Evolutionary conservation across 371 early-diverging fungal species (phyloP), one percentile per base, ranked within the genome.

Genomic region (Mortierella sp.): DNA sequence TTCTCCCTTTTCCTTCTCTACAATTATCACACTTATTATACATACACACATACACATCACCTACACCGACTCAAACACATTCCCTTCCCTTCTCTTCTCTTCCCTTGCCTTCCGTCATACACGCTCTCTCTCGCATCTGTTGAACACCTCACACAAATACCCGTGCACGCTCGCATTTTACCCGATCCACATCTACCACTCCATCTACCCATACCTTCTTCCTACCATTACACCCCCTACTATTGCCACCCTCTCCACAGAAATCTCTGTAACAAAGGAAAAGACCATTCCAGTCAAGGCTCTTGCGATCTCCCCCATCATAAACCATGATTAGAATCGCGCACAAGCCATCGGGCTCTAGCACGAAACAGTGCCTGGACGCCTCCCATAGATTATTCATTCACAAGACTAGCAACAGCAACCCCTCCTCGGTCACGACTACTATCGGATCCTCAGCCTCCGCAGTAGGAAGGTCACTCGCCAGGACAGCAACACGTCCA

Each of bases 261-360:
- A 46, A 7, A 12, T 68, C 41, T 63, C 70, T 38, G 35, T 12
- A 41, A 55, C 55, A 58, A 65, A 44, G n/a, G 14, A 35, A 27
- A 46, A 65, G 48, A 29, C 56, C 55, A n/a, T 48, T 16, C 8
- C 46, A 11, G 48, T 14, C 38, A 41, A 27, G 18, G 38, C 54
- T 38, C 29, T 41, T 29, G 46, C 56, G 55, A 70, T 74, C 79
- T 4, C 54, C 24, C 68, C 24, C 32, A 55, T 32, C 55, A 72
- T 27, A 75, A 51, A 58, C 29, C 43, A 82, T 82, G 82, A 82
- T 82, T 56, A 77, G 82, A 51, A 78, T 82, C 55, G 74, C 82
- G 24, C 78, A 74, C 48, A 82, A 77, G 70, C 70, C 82, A 63
- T 41, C 75, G 18, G 78, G 78, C 49, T 60, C 54, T 27, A 55